Evolutionary conservation across 768 basidiomycete species (phyloP).

Genomic region (Lactarius sanguifluus): DNA sequence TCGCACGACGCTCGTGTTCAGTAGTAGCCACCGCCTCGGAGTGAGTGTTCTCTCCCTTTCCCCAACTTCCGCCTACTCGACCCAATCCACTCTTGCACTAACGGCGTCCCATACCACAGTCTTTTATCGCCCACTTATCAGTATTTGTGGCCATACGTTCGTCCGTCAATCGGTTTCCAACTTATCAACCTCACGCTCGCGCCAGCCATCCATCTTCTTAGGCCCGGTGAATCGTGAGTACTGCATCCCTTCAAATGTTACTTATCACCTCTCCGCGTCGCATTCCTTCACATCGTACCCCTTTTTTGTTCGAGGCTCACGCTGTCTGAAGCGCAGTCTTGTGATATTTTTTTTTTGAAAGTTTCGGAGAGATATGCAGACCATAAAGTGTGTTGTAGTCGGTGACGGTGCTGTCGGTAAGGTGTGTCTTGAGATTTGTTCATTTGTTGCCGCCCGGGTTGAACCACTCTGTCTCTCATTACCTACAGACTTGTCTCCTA

Average conservation of each 20-base stretch:
- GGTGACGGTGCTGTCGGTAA: slow-evolving; percentile 98
- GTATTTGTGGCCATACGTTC: slow-evolving; percentile 14
- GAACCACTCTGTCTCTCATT: slow-evolving; percentile 3
- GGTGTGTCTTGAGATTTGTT: slow-evolving; percentile 50
- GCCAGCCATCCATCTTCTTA: slow-evolving; percentile 21
- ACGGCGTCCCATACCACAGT: slow-evolving; percentile 17
- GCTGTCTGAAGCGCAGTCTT: slow-evolving; percentile 14
- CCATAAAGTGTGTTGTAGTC: slow-evolving; percentile 96
- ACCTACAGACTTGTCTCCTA: slow-evolving; percentile 81
- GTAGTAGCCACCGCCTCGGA: slow-evolving; percentile 19
- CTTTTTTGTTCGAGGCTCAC: slow-evolving; percentile 9
- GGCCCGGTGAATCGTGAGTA: slow-evolving; percentile 25
- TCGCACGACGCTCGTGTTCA: slow-evolving; percentile 30
- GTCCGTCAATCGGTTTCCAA: slow-evolving; percentile 17
- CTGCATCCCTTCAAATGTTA: background rate
- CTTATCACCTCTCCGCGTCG: background rate
- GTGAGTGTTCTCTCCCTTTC: slow-evolving; percentile 10
- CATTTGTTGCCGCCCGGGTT: background rate
- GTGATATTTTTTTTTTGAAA: slow-evolving; percentile 21
- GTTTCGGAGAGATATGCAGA: slow-evolving; percentile 64
- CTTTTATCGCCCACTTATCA: slow-evolving; percentile 26
- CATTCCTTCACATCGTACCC: slow-evolving; percentile 3
- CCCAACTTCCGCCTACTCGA: background rate
- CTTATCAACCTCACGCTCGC: slow-evolving; percentile 23
- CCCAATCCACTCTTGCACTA: background rate